Conservation (phyloP, 2,329 filamentous ascomycete genomes). For the Colletotrichum sp. region DNA sequence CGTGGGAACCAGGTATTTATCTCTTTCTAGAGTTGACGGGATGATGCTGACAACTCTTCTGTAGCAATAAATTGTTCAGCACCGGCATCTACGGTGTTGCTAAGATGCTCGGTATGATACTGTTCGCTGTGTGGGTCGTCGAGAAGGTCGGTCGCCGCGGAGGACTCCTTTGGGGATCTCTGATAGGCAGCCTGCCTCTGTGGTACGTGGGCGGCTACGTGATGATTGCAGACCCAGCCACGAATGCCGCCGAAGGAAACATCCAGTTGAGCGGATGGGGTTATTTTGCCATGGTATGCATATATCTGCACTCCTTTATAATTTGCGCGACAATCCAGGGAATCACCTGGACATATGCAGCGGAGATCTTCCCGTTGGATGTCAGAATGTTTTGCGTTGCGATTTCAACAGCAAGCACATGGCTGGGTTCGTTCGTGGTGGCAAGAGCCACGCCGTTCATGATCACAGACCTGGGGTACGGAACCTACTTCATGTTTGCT, state of each 20-base stretch:
- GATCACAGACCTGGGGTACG: constrained; percentile 47
- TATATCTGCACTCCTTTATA: constrained; percentile 41
- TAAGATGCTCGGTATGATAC: constrained; percentile 39
- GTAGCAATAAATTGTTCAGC: constrained; percentile 34
- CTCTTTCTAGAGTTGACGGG: not conserved
- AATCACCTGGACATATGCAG: constrained; percentile 48
- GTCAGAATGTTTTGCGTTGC: constrained; percentile 39
- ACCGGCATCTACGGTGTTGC: constrained; percentile 45
- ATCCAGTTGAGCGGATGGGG: constrained; percentile 44
- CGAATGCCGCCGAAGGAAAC: constrained; percentile 48
- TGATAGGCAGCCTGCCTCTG: constrained; percentile 38
- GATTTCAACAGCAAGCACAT: constrained; percentile 36
- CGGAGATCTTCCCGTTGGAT: constrained; percentile 50
- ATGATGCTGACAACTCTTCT: not conserved
- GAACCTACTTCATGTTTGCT: constrained; percentile 59
- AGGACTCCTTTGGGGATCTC: constrained; percentile 47
- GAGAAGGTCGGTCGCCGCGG: constrained; percentile 52
- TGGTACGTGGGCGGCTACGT: constrained; percentile 43
- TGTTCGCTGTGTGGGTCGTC: constrained; percentile 47
- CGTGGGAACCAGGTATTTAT: constrained; percentile 26
- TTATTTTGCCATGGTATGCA: constrained; percentile 46
- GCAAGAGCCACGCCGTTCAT: constrained; percentile 44
- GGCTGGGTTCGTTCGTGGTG: constrained; percentile 45
- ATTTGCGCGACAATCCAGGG: constrained; percentile 45
- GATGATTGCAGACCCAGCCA: constrained; percentile 33